Evolutionary conservation across 75 land plant species (phyloP), one percentile per base, ranked within the genome.

Genomic region (Azolla pinnata): DNA sequence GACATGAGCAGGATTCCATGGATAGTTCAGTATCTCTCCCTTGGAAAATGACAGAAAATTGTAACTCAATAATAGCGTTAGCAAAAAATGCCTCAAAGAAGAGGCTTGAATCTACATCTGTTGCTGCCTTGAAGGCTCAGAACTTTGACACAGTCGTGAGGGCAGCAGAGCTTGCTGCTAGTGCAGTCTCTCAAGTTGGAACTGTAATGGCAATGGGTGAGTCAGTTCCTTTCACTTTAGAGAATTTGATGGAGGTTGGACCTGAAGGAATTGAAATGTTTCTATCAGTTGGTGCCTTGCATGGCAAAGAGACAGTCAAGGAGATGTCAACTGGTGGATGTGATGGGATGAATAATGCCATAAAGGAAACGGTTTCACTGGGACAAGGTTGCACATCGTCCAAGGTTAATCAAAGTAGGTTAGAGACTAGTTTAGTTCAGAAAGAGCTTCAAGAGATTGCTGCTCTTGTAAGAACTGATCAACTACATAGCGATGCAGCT

Each of bases 131-230:
- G 44, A 70, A 73, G 58, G 89, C 90, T 50, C 84, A 88, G 53
- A 88, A 82, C 63, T 52, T 92, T 60, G 89, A 84, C 66, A 82
- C 97, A 26, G 74, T 92, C 63, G 81, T 85, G 3, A 80, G 75
- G 55, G 97, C 97, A 65, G 97, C 97, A 27, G 97, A 85, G 54
- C 54, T 88, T 19, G 95, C 89, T 54, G 80, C 89, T 44, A 80
- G 80, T 63, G 97, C 97, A 56, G 84, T 90, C 26, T 60, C 84
- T 4, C 90, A 92, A 65, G 82, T 90, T 21, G 86, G 89, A 42
- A 69, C 62, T 32, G 58, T 92, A 51, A 68, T 92, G 59, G 76
- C 95, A 33, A 78, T 85, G 83, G 96, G 96, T 21, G 82, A 92
- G 62, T 90, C 86, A 8, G 30, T 88, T n/a, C 76, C 80, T 29